Evolutionary conservation across 192 early-diverging fungal genomes (phyloP).

Genomic region (Coemansia erecta): DNA sequence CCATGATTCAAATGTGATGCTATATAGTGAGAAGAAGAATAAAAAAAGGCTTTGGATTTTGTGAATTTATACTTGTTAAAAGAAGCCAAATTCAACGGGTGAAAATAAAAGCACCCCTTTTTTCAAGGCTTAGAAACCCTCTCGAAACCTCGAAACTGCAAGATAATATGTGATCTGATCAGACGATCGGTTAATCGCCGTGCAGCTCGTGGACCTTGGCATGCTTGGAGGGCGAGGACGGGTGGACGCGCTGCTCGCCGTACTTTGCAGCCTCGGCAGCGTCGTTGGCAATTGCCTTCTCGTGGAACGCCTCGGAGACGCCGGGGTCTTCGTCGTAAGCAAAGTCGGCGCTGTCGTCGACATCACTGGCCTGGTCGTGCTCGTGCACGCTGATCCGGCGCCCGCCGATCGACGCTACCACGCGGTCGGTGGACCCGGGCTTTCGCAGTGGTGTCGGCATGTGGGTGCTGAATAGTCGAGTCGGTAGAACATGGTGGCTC

Average conservation of each 20-base stretch:
- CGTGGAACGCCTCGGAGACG: constrained; percentile 1
- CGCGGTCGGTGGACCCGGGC: background rate
- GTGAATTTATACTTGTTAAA: no score
- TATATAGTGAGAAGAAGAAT: background rate
- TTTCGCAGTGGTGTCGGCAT: no score
- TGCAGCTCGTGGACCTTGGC: constrained; percentile 16
- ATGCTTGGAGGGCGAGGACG: constrained; percentile 12
- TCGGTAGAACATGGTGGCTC: no score
- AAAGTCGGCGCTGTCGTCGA: background rate
- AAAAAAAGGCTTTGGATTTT: no score
- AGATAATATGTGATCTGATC: constrained; percentile 14
- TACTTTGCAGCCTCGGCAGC: constrained; percentile 19
- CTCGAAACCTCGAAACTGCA: no score
- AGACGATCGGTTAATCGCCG: constrained; percentile 1
- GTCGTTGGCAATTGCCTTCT: constrained; percentile 1
- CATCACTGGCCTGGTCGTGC: constrained; percentile 4
- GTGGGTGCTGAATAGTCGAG: no score
- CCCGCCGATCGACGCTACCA: background rate
- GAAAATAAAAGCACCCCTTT: no score
- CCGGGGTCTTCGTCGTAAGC: background rate
- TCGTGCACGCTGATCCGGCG: constrained; percentile 13
- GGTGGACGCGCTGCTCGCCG: constrained; percentile 20
- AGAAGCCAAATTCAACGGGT: no score
- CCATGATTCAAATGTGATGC: constrained; percentile 26
- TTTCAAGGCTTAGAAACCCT: no score